Conservation (phyloP, 352 stramenopile genomes). For the Phytophthora hibernalis region DNA sequence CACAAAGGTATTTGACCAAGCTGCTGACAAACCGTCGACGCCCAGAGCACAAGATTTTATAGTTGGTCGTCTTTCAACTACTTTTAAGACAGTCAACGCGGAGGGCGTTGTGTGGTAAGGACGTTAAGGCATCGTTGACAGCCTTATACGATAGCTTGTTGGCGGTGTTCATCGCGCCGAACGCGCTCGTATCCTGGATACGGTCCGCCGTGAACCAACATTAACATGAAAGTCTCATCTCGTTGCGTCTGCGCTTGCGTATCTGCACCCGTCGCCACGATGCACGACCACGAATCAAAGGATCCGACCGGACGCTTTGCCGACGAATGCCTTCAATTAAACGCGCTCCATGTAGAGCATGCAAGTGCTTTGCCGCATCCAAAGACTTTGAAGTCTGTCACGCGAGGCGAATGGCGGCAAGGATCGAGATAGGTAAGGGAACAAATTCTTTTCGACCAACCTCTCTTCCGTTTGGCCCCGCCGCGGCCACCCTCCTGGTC, state of each 20-base stretch:
- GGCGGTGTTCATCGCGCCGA: constrained; percentile 4
- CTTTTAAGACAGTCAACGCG: background rate
- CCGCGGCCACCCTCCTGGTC: constrained; percentile 1
- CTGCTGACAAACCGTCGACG: constrained; percentile 17
- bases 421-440: constrained; percentile 1
- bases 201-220: constrained; percentile 8
- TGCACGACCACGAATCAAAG: constrained; percentile 3
- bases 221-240: constrained; percentile 9
- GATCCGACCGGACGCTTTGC: constrained; percentile 18
- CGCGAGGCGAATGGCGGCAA: background rate
- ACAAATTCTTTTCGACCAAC: constrained; percentile 7
- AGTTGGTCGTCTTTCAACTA: constrained; percentile 3
- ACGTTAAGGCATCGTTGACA: constrained; percentile 5
- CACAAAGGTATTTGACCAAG: constrained; percentile 3
- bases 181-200: constrained; percentile 5
- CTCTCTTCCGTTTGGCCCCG: constrained; percentile 21
- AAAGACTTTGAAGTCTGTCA: background rate
- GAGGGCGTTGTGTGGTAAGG: constrained; percentile 5
- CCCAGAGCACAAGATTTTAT: background rate
- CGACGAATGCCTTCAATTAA: constrained; percentile 7
- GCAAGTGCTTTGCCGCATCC: constrained; percentile 4
- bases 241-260: constrained; percentile 18
- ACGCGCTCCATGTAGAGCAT: background rate
- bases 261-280: constrained; percentile 8
- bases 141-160: background rate